A percentile compares a stretch with the other conserved stretches of the same genome.
These are phyloP conservation scores for Eremothecium gossypii DNA, from an alignment of 1,139 yeast genomes.

Conservation along the genomic window DNA sequence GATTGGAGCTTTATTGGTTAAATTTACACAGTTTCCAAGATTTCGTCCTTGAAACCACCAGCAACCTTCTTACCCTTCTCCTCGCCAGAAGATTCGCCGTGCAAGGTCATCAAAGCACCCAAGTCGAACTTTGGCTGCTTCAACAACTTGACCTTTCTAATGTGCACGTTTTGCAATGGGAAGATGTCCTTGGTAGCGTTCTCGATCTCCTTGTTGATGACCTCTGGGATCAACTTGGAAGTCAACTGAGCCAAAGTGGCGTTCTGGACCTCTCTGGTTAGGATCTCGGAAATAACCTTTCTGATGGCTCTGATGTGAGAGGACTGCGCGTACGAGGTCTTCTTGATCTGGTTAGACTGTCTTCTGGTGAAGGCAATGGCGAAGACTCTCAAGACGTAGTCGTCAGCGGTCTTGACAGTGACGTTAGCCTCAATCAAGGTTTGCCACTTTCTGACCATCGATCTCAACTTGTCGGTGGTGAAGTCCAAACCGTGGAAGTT, in stretches of 20 bases:
- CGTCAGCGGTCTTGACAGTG: slow-evolving; percentile 86
- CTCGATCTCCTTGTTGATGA: slow-evolving; percentile 84
- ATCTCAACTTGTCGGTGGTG: slow-evolving; percentile 84
- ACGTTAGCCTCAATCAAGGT: slow-evolving; percentile 85
- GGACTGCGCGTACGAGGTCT: slow-evolving; percentile 84
- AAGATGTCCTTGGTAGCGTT: slow-evolving; percentile 74
- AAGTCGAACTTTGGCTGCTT: slow-evolving; percentile 88
- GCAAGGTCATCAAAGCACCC: slow-evolving; percentile 80
- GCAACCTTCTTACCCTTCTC: slow-evolving; percentile 88
- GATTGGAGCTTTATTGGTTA: slow-evolving; percentile 1
- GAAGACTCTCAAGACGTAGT: slow-evolving; percentile 79
- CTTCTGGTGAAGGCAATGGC: slow-evolving; percentile 92
- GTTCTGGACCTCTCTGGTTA: slow-evolving; percentile 77
- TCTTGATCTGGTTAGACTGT: slow-evolving; percentile 81
- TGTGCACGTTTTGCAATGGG: slow-evolving; percentile 88
- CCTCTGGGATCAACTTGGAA: slow-evolving; percentile 83
- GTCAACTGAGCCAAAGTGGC: slow-evolving; percentile 82
- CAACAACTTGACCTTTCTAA: slow-evolving; percentile 85
- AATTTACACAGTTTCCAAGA: slow-evolving; percentile 69
- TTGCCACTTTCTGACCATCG: slow-evolving; percentile 91
- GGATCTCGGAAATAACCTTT: slow-evolving; percentile 80
- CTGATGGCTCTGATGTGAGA: slow-evolving; percentile 81
- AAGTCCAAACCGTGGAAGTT: slow-evolving; percentile 93
- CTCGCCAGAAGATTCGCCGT: slow-evolving; percentile 78
- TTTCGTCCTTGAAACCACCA: slow-evolving; percentile 82